phyloP scores from a whole-genome alignment of 2,329 filamentous ascomycete genomes.

The Botrytis squamosa region DNA sequence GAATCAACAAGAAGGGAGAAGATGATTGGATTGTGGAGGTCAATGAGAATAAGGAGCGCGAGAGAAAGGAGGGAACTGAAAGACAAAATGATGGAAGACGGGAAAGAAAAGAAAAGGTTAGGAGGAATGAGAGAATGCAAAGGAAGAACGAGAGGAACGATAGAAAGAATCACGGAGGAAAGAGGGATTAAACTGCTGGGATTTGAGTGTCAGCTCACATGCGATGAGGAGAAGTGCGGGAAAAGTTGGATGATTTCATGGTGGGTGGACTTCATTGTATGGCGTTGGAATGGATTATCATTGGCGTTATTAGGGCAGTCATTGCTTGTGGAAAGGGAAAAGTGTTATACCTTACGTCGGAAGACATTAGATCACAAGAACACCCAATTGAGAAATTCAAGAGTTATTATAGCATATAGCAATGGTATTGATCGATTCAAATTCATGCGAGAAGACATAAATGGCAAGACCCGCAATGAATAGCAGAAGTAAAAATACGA shows the following conservation, averaged over 20 bases:
- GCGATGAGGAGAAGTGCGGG: background rate
- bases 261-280: slow-evolving; percentile 19
- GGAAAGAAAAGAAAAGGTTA: slow-evolving; percentile 66
- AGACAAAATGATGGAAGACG: slow-evolving; percentile 61
- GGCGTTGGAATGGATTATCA: slow-evolving; percentile 23
- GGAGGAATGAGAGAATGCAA: slow-evolving; percentile 68
- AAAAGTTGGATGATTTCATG: slow-evolving; percentile 12
- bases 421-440: slow-evolving; percentile 1
- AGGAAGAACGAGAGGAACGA: slow-evolving; percentile 61
- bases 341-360: slow-evolving; percentile 8
- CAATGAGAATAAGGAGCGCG: slow-evolving; percentile 69
- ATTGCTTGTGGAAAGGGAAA: slow-evolving; percentile 15
- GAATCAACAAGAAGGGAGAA: slow-evolving; percentile 80
- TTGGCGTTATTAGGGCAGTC: slow-evolving; percentile 16
- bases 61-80: slow-evolving; percentile 60
- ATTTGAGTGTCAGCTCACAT: background rate
- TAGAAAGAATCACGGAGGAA: slow-evolving; percentile 33
- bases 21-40: slow-evolving; percentile 91
- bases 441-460: background rate
- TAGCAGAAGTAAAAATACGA: background rate
- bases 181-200: slow-evolving; percentile 7
- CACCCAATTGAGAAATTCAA: background rate
- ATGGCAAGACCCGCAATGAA: no score
- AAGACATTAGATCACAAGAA: background rate
- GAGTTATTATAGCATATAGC: slow-evolving; percentile 9